Conservation (phyloP, 768 basidiomycete genomes). For the Tricholoma sp. region DNA sequence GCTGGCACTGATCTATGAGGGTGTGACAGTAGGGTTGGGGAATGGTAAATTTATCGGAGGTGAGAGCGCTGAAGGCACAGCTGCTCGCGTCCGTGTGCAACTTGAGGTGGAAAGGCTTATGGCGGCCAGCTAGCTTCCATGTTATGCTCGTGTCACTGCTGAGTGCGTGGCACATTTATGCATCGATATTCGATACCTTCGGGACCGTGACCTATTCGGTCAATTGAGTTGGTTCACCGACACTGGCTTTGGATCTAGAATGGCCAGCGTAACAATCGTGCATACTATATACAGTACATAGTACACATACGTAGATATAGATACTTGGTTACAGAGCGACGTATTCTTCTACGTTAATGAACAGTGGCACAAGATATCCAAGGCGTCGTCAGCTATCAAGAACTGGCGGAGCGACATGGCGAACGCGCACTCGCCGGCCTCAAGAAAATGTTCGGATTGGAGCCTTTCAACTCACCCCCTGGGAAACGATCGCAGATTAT, state of each 20-base stretch:
- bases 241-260: no score
- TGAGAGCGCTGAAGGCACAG: constrained; percentile 50
- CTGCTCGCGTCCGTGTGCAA: constrained; percentile 58
- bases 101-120: constrained; percentile 64
- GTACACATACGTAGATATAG: no score
- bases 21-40: constrained; percentile 51
- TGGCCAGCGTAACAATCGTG: no score
- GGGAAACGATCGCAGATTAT: no score
- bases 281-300: no score
- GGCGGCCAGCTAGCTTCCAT: constrained; percentile 4
- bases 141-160: not conserved
- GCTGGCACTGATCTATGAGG: constrained; percentile 59
- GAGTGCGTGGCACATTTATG: not conserved
- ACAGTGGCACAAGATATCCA: not conserved
- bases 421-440: not conserved
- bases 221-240: no score
- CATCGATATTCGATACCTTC: not conserved
- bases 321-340: no score
- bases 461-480: not conserved
- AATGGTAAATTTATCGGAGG: constrained; percentile 52
- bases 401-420: not conserved
- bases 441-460: not conserved
- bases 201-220: not conserved
- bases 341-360: no score
- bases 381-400: not conserved